phyloP scores from a whole-genome alignment of 139 green algal species.

The Coccomyxa sp. region DNA sequence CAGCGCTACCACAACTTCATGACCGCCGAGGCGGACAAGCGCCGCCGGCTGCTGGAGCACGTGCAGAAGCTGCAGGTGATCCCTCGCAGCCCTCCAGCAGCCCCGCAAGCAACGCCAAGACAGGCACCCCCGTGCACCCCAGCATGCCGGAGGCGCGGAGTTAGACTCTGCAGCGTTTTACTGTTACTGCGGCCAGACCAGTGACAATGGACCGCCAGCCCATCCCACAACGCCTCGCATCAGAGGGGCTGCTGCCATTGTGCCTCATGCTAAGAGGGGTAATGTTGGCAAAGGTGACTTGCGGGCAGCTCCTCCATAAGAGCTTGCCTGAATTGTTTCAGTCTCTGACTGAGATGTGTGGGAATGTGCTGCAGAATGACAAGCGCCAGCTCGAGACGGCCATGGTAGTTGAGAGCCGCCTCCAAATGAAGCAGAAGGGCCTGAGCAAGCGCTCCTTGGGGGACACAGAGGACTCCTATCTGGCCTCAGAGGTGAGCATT shows the following conservation, averaged over 20 bases:
- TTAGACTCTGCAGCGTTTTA: no score
- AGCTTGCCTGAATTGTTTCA: neutral
- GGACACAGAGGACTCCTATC: no score
- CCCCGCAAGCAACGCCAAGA: no score
- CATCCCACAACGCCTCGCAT: no score
- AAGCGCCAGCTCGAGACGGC: constrained; percentile 61
- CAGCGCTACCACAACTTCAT: constrained; percentile 35
- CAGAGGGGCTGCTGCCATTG: no score
- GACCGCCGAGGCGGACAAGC: constrained; percentile 50
- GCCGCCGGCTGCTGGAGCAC: constrained; percentile 42
- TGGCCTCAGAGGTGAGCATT: no score
- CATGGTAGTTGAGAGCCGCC: constrained; percentile 46
- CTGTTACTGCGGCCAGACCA: no score
- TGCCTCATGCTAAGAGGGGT: no score
- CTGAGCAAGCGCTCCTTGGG: neutral
- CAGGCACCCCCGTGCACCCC: no score
- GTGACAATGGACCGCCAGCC: no score
- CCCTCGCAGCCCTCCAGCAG: neutral
- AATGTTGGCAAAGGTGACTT: neutral
- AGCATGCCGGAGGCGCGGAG: no score
- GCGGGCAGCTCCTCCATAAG: neutral
- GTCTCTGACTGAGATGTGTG: neutral
- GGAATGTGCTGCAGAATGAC: constrained; percentile 38
- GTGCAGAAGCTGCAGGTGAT: constrained; percentile 49
- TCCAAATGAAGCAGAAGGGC: neutral